Percentiles rank a stretch among this genome's conserved stretches.
phyloP scores from a whole-genome alignment of 2,329 filamentous ascomycete species.

The Fusarium palustre region DNA sequence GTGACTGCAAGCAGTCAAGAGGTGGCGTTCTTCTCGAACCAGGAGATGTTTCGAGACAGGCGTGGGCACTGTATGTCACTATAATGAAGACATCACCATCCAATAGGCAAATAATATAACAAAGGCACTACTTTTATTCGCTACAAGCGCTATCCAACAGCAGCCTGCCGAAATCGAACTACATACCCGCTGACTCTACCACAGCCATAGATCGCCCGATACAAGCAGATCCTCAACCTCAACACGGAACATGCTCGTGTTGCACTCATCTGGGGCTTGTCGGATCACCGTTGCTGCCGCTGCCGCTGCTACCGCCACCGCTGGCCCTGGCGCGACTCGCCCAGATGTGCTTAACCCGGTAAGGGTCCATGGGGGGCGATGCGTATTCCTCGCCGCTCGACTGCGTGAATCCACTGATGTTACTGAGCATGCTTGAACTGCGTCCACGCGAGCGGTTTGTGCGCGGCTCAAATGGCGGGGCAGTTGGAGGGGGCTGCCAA shows the following conservation, averaged over 20 bases:
- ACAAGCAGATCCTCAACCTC: not conserved
- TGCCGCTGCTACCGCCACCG: slow-evolving; percentile 61
- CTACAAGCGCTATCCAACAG: slow-evolving; percentile 46
- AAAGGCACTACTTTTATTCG: slow-evolving; percentile 48
- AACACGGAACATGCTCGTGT: not conserved
- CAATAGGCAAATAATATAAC: slow-evolving; percentile 25
- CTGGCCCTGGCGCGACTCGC: slow-evolving; percentile 43
- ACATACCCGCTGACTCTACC: slow-evolving; percentile 23
- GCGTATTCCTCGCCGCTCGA: slow-evolving; percentile 64
- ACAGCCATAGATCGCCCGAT: slow-evolving; percentile 1
- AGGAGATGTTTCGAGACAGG: not conserved
- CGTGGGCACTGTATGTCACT: not conserved
- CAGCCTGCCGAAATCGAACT: slow-evolving; percentile 26
- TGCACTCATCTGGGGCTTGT: slow-evolving; percentile 57
- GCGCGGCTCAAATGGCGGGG: slow-evolving; percentile 52
- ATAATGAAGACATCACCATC: not conserved
- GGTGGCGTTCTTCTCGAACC: too few species aligned
- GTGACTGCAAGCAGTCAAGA: too few species aligned
- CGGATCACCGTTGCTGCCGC: slow-evolving; percentile 63
- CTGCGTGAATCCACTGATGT: slow-evolving; percentile 75
- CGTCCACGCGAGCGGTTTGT: slow-evolving; percentile 63
- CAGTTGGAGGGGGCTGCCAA: slow-evolving; percentile 55
- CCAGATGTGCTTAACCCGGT: slow-evolving; percentile 42
- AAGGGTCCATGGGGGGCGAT: slow-evolving; percentile 43
- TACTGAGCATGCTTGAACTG: slow-evolving; percentile 75